Conservation (phyloP, 768 basidiomycete genomes). For the Termitomyces sp. region DNA sequence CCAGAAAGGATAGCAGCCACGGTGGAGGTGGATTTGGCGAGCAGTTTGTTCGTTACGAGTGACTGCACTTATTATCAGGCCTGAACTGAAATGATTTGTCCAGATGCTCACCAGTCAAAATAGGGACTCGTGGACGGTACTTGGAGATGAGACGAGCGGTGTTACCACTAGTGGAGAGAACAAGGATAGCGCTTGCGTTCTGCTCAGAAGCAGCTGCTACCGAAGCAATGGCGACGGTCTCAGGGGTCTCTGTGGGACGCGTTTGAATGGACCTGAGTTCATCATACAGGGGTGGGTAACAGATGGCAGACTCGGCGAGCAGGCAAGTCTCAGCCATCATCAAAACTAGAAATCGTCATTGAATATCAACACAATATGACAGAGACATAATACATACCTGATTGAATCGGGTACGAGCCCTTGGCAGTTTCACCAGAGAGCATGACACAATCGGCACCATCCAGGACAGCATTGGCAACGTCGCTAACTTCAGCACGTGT, state of each 20-base stretch:
- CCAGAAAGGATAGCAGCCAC: constrained; percentile 96
- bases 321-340: constrained; percentile 99
- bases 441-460: constrained; percentile 99
- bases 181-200: constrained; percentile 90
- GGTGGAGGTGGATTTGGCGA: constrained; percentile 94
- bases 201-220: constrained; percentile 96
- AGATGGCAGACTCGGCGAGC: constrained; percentile 93
- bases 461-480: constrained; percentile 98
- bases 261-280: constrained; percentile 75
- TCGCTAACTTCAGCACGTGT: constrained; percentile 99
- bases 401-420: constrained; percentile 93
- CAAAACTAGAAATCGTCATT: constrained; percentile 48
- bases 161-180: constrained; percentile 94
- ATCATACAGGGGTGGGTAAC: constrained; percentile 92
- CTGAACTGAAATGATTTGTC: background rate
- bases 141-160: constrained; percentile 95
- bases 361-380: background rate
- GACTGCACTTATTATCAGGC: constrained; percentile 41
- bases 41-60: constrained; percentile 95
- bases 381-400: constrained; percentile 48
- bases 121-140: constrained; percentile 90
- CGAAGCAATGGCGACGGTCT: constrained; percentile 95
- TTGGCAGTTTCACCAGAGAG: constrained; percentile 99
- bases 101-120: constrained; percentile 71
- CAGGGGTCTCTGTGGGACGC: constrained; percentile 88